Evolutionary conservation across 1,284 basidiomycete genomes (phyloP), one percentile per base, ranked within the genome.

Genomic region (Golubevia sp.): DNA sequence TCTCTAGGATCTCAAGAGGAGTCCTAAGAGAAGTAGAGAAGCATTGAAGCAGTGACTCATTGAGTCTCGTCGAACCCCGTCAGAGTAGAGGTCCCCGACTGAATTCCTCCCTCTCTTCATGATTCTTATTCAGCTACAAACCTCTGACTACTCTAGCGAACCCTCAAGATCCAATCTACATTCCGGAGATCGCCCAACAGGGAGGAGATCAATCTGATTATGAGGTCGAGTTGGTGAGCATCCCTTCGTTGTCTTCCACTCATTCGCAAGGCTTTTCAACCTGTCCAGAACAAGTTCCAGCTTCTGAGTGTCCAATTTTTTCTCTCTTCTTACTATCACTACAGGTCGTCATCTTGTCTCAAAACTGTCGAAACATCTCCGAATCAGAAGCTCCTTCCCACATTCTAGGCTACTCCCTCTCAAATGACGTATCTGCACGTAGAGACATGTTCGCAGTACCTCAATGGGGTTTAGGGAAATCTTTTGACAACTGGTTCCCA

Each of bases 381-480:
- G 53, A 62, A 3, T 8, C 49, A 2, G 26, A 71, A n/a, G 73
- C 73, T 1, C 63, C 68, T 44, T 4, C 59, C 0, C 62, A 73
- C 23, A 56, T 77, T 1, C 55, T 76, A 0, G 74, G 70, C 1
- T 77, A 75, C 57, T 71, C 74, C 3, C 56, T 76, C 2, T 56
- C 59, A 34, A 77, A 77, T 67, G 74, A 77, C 27, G 71, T 77
- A 1, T 51, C 56, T 4, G 68, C 68, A 2, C 50, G 74, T 11
- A 72, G 64, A 30, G 55, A 71, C 11, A 77, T 77, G 74, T 76
- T 76, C 26, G 59, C 63, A 25, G 71, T 70, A 0, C 67, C 66
- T 0, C 74, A 77, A 55, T 77, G 74, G 74, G 73, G 74, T 0
- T 49, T 73, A 0, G 69, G 67, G 8, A 76, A 76, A 57, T 53